Evolutionary conservation across 2,329 filamentous ascomycete species (phyloP), one percentile per base, ranked within the genome.

Genomic region (Penicillium sp.): DNA sequence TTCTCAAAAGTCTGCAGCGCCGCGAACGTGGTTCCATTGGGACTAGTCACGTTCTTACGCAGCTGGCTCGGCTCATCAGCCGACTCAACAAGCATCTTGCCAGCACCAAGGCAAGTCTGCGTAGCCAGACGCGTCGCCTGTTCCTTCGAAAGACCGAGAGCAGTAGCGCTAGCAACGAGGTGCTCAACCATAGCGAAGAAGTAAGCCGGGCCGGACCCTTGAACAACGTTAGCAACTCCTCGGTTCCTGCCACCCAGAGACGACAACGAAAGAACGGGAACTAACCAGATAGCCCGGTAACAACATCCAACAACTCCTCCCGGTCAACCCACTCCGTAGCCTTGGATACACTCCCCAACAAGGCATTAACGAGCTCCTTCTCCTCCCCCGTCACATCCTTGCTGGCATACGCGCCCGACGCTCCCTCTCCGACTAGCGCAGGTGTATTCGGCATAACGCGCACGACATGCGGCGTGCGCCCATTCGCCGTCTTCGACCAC

Each of bases 141-240:
- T n/a, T 70, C 68, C 39, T 63, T 50, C 0, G 67, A 55, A 5
- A 70, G 56, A 5, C 68, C 68, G 2, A 69, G 54, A 2, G 64
- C 61, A 3, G 65, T 69, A 4, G 67, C 67, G 45, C 67, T 69
- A 25, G 66, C 58, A 27, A 69, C 50, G 3, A 70, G 49, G 44
- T 70, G 67, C 45, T 70, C 68, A 16, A 70, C 68, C 67, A 70
- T 69, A 22, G 68, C 68, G 53, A 70, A 70, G 60, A 70, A 70
- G 43, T 70, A 70, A 7, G 68, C 68, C 5, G 68, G 68, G 10
- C 68, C 68, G n/a, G 68, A 70, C 47, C 68, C 68, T 69, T 18
- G 8, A 18, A 38, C 16, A n/a, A 3, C 13, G 3, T 40, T 24
- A 31, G 20, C 3, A 25, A 4, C 20, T 43, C 20, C 4, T 22